Conservation (phyloP, 208 protist species). For the Angomonas ambiguus region DNA sequence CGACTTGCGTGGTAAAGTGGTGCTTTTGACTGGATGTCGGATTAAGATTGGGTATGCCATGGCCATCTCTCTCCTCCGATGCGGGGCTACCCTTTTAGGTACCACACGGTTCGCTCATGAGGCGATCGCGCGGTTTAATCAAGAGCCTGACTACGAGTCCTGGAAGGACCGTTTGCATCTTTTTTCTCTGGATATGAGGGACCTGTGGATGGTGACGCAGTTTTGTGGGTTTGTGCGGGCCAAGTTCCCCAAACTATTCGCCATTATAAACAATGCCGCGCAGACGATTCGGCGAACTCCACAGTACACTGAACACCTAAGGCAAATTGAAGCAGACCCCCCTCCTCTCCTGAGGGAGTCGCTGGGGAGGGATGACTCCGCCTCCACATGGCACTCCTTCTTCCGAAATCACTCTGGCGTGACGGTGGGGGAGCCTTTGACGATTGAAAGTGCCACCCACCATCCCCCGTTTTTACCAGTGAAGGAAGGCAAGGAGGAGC, state of each 20-base stretch:
- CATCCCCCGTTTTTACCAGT: constrained; percentile 35
- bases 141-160: constrained; percentile 83
- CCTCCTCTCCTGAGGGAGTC: constrained; percentile 35
- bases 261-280: constrained; percentile 97
- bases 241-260: constrained; percentile 74
- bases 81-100: constrained; percentile 75
- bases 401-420: constrained; percentile 76
- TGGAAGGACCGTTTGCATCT: constrained; percentile 92
- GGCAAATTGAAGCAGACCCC: constrained; percentile 57
- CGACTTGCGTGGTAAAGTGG: constrained; percentile 88
- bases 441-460: constrained; percentile 53
- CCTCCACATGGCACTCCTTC: constrained; percentile 73
- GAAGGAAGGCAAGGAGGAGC: not conserved
- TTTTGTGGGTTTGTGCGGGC: constrained; percentile 85
- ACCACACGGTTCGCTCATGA: constrained; percentile 92
- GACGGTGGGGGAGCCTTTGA: constrained; percentile 60
- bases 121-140: constrained; percentile 69
- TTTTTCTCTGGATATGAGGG: constrained; percentile 93
- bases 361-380: constrained; percentile 33
- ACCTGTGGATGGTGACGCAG: constrained; percentile 91
- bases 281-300: constrained; percentile 94
- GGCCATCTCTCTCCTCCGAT: constrained; percentile 84
- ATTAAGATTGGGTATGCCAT: constrained; percentile 95
- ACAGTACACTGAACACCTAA: constrained; percentile 88
- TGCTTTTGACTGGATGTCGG: constrained; percentile 90